Conservation (phyloP, 805 yeast genomes). For the Saturnispora bothae region DNA sequence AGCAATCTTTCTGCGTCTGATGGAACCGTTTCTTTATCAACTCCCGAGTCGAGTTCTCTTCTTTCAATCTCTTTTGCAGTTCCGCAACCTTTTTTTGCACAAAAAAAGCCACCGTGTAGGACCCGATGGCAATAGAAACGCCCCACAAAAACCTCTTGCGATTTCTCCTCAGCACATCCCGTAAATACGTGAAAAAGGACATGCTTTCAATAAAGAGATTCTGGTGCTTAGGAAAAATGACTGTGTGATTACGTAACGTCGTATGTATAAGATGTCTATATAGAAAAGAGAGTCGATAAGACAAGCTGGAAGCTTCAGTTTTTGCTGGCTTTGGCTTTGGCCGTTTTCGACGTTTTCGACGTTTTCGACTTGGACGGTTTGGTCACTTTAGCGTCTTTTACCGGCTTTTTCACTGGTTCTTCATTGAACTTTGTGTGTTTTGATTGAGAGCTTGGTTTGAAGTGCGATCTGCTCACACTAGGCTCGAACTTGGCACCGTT, state of each 20-base stretch:
- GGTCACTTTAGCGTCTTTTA: background rate
- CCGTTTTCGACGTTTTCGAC: background rate
- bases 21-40: conserved; percentile 73
- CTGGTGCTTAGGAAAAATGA: too few relatives aligned
- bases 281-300: too few relatives aligned
- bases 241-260: too few relatives aligned
- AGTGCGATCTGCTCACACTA: conserved; percentile 1
- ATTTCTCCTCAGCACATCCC: conserved; percentile 34
- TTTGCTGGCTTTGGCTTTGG: too few relatives aligned
- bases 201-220: background rate
- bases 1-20: conserved; percentile 87
- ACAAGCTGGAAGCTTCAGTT: too few relatives aligned
- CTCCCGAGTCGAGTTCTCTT: conserved; percentile 51
- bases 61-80: conserved; percentile 40
- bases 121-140: conserved; percentile 34
- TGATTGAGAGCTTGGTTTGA: background rate
- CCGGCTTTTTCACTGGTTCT: background rate
- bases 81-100: conserved; percentile 36
- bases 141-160: conserved; percentile 33
- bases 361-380: background rate
- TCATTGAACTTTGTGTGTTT: conserved; percentile 1
- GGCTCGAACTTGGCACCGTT: conserved; percentile 24
- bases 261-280: too few relatives aligned
- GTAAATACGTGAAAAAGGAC: conserved; percentile 15
- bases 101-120: conserved; percentile 35